Conservation (phyloP, 2,329 filamentous ascomycete species). For the Geosmithia flava region DNA sequence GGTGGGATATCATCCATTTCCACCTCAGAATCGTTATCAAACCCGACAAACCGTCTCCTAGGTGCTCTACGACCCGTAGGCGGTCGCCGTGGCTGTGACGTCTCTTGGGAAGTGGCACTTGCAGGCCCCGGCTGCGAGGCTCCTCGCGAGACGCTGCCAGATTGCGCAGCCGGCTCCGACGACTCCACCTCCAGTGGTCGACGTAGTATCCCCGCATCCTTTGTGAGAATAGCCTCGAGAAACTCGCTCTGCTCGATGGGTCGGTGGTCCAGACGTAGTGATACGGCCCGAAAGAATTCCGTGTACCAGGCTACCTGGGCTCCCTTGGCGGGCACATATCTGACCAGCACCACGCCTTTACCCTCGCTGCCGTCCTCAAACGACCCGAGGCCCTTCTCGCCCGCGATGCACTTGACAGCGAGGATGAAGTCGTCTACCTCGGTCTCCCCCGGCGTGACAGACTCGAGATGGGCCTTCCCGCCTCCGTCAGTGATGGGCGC, state of each 20-base stretch:
- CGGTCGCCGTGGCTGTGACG: constrained; percentile 8
- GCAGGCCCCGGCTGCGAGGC: neutral
- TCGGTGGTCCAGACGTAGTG: constrained; percentile 63
- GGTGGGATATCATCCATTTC: constrained; percentile 14
- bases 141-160: neutral
- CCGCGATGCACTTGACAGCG: constrained; percentile 63
- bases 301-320: constrained; percentile 52
- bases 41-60: constrained; percentile 58
- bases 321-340: constrained; percentile 49
- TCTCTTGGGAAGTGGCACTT: constrained; percentile 6
- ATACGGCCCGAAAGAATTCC: constrained; percentile 56
- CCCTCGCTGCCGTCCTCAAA: constrained; percentile 52
- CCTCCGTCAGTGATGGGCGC: constrained; percentile 65
- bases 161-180: constrained; percentile 2
- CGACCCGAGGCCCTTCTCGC: constrained; percentile 56
- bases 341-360: constrained; percentile 67
- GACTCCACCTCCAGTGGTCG: constrained; percentile 47
- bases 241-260: constrained; percentile 86
- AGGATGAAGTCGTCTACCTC: constrained; percentile 63
- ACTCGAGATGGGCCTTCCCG: constrained; percentile 66
- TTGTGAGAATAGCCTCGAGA: constrained; percentile 75
- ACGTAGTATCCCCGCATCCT: constrained; percentile 61
- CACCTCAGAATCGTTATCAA: constrained; percentile 33
- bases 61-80: constrained; percentile 16
- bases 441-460: constrained; percentile 50